Percentiles rank a stretch among this genome's conserved stretches.
Evolutionary conservation across 73 alveolate genomes (phyloP).

Genomic region (Paraurostyla sp.): DNA sequence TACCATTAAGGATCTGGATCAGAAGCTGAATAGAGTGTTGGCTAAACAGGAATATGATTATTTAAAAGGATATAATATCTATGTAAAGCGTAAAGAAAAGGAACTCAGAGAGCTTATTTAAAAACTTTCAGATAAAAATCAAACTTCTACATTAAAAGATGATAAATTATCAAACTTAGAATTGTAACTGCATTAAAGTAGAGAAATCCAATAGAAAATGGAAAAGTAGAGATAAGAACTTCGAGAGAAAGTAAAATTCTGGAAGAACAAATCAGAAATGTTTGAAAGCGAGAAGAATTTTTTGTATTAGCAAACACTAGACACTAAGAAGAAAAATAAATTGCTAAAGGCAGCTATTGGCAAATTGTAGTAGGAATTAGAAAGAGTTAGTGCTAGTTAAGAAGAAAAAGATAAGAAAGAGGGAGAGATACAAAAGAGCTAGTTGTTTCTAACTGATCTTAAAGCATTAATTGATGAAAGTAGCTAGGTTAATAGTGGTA

Average conservation of each 20-base stretch:
- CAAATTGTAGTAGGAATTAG: neutral
- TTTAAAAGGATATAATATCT: neutral
- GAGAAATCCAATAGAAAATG: neutral
- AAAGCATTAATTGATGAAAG: too few species aligned
- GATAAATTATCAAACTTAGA: neutral
- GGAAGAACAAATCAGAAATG: neutral
- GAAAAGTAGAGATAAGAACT: neutral
- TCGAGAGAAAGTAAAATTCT: neutral
- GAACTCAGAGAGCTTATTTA: slow-evolving; percentile 23
- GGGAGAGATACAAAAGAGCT: neutral
- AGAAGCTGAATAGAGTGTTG: slow-evolving; percentile 26
- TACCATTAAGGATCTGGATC: slow-evolving; percentile 5
- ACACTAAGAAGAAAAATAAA: neutral
- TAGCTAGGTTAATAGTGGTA: neutral
- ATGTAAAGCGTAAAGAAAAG: slow-evolving; percentile 28
- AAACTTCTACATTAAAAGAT: neutral
- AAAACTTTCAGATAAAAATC: neutral
- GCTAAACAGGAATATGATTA: slow-evolving; percentile 36
- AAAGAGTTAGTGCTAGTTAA: neutral
- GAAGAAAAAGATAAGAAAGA: neutral
- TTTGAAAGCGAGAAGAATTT: neutral
- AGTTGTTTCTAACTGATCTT: neutral
- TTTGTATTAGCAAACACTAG: neutral
- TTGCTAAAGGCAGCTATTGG: neutral
- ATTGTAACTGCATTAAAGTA: neutral